Evolutionary conservation across 495 filamentous ascomycete species (phyloP).

Genomic region (Immersiella caudata): DNA sequence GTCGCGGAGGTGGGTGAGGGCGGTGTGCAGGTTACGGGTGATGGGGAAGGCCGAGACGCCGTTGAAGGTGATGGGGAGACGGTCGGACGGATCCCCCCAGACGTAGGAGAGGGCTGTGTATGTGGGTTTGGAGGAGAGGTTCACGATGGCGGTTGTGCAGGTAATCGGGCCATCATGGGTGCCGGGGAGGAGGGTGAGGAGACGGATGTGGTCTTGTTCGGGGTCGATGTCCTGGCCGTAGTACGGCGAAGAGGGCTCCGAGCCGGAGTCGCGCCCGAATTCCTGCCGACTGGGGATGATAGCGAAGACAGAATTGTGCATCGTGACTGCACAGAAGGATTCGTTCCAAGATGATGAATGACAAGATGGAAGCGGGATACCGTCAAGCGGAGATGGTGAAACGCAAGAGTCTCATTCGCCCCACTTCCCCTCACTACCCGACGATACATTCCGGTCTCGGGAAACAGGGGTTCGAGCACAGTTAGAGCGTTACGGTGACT

Average conservation of each 20-base stretch:
- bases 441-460: background rate
- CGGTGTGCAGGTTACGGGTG: conserved; percentile 11
- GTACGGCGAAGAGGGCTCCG: background rate
- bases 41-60: background rate
- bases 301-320: background rate
- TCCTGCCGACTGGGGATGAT: background rate
- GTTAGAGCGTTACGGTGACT: too few relatives aligned
- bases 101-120: conserved; percentile 7
- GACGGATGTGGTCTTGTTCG: background rate
- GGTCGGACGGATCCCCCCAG: background rate
- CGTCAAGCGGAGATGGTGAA: background rate
- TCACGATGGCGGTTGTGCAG: background rate
- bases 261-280: background rate
- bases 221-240: conserved; percentile 3
- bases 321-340: background rate
- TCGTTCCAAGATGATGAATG: too few relatives aligned
- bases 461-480: background rate
- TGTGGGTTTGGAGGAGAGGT: background rate
- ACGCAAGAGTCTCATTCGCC: background rate
- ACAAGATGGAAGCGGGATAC: too few relatives aligned
- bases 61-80: conserved; percentile 2
- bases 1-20: background rate
- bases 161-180: background rate
- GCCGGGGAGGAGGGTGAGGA: conserved; percentile 1
- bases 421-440: background rate